These are phyloP conservation scores for Solanum virginianum DNA, from an alignment of 257 asterid species.

Conservation along the genomic window DNA sequence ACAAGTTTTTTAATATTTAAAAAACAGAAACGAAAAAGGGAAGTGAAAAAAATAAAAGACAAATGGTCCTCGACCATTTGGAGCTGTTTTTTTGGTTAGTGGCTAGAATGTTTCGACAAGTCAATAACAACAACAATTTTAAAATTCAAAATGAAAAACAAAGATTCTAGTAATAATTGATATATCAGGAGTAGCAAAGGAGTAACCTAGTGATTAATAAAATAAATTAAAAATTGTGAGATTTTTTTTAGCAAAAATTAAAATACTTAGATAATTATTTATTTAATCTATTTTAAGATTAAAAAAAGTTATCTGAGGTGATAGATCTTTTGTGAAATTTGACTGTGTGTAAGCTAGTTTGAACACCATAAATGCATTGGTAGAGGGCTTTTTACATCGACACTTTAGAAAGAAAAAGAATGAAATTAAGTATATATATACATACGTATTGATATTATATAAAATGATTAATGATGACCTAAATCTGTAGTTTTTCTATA, in stretches of 20 bases:
- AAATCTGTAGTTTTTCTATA: no score
- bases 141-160: not conserved
- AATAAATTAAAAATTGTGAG: not conserved
- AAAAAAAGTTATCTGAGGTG: not conserved
- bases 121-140: not conserved
- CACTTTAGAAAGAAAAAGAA: not conserved
- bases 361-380: not conserved
- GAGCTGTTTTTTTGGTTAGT: conserved; percentile 3
- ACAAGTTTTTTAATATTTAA: not conserved
- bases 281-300: not conserved
- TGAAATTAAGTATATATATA: no score
- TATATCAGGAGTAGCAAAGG: not conserved
- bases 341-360: no score
- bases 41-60: not conserved
- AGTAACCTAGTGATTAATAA: not conserved
- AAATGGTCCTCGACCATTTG: not conserved
- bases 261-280: not conserved
- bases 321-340: not conserved
- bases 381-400: no score
- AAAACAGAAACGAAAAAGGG: not conserved
- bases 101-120: conserved; percentile 35
- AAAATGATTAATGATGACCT: no score
- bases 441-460: no score
- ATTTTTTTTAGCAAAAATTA: not conserved
- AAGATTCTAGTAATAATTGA: not conserved